Evolutionary conservation across 805 yeast genomes (phyloP).

Genomic region (Kodamaea sagamina): DNA sequence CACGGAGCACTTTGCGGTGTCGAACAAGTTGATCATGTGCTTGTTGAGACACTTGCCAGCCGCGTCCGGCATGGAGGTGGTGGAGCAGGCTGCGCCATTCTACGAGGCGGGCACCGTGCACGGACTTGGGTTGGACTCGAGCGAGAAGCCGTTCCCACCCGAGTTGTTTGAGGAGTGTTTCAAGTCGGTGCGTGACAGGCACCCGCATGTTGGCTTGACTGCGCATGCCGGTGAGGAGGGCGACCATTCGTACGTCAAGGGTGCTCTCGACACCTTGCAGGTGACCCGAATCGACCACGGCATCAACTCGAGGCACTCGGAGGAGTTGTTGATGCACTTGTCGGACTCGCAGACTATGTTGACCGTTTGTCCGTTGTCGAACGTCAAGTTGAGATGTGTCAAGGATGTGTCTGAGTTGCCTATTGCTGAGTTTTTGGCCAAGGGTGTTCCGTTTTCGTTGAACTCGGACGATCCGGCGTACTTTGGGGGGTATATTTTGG

Average conservation of each 20-base stretch:
- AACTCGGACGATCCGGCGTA: constrained; percentile 72
- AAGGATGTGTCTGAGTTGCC: constrained; percentile 69
- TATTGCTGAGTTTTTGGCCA: constrained; percentile 57
- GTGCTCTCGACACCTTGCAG: constrained; percentile 52
- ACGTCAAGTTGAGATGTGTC: constrained; percentile 74
- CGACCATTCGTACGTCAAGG: constrained; percentile 63
- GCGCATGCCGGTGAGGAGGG: constrained; percentile 95
- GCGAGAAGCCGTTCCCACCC: constrained; percentile 80
- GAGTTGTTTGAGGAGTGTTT: constrained; percentile 67
- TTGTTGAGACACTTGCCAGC: constrained; percentile 74
- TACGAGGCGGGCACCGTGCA: constrained; percentile 50
- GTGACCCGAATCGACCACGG: constrained; percentile 83
- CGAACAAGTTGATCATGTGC: constrained; percentile 80
- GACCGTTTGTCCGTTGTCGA: constrained; percentile 77
- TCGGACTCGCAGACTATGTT: constrained; percentile 58
- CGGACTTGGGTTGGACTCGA: constrained; percentile 81
- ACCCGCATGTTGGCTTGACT: constrained; percentile 61
- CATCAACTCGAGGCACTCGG: constrained; percentile 60
- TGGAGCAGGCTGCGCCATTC: constrained; percentile 53
- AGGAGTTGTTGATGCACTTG: constrained; percentile 55
- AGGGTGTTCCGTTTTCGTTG: constrained; percentile 68
- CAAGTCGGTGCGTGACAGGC: constrained; percentile 44
- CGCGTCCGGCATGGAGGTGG: constrained; percentile 55
- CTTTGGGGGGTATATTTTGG: constrained; percentile 44
- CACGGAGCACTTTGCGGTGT: constrained; percentile 55